phyloP scores from a whole-genome alignment of 306 rosid genomes.

The Oemleria cerasiformis region DNA sequence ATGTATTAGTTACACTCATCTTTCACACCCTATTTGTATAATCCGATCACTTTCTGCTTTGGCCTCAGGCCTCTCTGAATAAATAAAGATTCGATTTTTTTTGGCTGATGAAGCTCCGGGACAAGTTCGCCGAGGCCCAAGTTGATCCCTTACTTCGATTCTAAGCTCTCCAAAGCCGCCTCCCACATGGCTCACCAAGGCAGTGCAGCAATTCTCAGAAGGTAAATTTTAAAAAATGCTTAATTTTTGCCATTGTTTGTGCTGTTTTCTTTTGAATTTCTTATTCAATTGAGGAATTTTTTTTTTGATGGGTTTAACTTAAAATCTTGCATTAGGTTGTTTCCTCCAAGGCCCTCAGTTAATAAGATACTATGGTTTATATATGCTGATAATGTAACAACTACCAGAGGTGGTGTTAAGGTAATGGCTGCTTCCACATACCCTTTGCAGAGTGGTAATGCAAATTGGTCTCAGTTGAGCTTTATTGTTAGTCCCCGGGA shows the following conservation, averaged over 20 bases:
- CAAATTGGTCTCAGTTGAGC: conserved; percentile 37
- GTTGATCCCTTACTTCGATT: conserved; percentile 64
- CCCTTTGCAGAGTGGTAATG: conserved; percentile 45
- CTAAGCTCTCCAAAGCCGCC: conserved; percentile 50
- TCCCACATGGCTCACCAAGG: conserved; percentile 45
- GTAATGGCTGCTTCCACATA: conserved; percentile 72
- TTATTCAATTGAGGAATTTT: neutral
- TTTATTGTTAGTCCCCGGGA: conserved; percentile 47
- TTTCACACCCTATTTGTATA: no score
- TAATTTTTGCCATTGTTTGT: neutral
- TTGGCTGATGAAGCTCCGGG: conserved; percentile 44
- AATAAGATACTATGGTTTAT: conserved; percentile 51
- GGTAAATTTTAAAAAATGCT: conserved; percentile 29
- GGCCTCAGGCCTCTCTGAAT: neutral
- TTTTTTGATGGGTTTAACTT: conserved; percentile 1
- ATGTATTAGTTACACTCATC: neutral
- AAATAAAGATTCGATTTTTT: neutral
- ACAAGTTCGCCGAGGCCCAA: conserved; percentile 56
- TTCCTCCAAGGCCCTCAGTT: conserved; percentile 49
- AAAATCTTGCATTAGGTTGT: conserved; percentile 29
- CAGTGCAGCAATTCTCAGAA: conserved; percentile 38
- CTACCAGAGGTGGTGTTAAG: conserved; percentile 53
- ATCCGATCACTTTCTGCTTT: neutral
- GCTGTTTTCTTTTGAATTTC: neutral
- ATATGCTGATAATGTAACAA: conserved; percentile 51